Evolutionary conservation across 129 eudicot species (phyloP), one percentile per base, ranked within the genome.

Genomic region (Pittosporum tobira): DNA sequence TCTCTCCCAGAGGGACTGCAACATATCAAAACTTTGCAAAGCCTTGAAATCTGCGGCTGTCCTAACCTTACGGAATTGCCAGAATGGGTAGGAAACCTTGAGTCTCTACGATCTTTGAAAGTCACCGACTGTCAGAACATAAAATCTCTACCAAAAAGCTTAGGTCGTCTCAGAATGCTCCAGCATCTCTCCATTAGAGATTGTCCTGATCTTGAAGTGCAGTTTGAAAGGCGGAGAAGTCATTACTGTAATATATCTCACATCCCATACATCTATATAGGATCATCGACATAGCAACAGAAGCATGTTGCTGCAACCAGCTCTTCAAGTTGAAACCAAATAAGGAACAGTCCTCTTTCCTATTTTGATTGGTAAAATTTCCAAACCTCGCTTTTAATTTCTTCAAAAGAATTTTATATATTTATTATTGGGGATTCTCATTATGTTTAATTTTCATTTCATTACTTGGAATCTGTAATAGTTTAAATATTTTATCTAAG

Each of bases 41-140:
- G 40, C 23, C 51, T 67, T 58, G 65, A 31, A 67, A 57, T 67
- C 15, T 16, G 30, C 40, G 48, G 65, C 59, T 57, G 72, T 48
- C 65, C 65, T 3, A 36, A 36, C 18, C 50, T 67, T 21, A 48
- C 8, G 25, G 65, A 30, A 22, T 23, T 67, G 64, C 72, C 72
- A 2, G 72, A 67, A 10, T 67, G 72, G 72, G 26, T 67, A 8
- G 28, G 30, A 2, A 31, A 58, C 12, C 59, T 57, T 23, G 18
- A 21, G 4, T 48, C 64, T 23, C 72, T 67, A 36, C 20, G 59
- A 34, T 57, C 72, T 15, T 46, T 67, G 58, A 22, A 44, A 12
- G 48, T 67, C 12, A 46, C 54, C 3, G 51, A 67, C 21, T 67
- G 72, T 37, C 18, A 23, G 7, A 13, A 29, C 9, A 21, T 67